Conservation (phyloP, 2,329 filamentous ascomycete species). For the Chlorencoelia australis region DNA sequence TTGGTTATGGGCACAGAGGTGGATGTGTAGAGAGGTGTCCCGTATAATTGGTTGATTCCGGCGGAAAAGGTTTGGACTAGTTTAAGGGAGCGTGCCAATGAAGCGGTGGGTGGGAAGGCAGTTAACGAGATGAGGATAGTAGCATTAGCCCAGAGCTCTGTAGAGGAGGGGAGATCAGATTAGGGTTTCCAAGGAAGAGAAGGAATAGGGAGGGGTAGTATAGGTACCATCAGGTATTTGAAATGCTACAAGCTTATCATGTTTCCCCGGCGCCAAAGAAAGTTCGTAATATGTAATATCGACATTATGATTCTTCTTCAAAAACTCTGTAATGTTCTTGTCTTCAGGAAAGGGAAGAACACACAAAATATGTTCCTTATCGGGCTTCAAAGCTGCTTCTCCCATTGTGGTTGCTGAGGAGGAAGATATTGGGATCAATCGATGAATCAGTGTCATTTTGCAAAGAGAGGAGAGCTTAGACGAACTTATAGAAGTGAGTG, state of each 20-base stretch:
- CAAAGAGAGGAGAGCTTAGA: no score
- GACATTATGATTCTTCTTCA: conserved; percentile 34
- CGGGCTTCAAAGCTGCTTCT: conserved; percentile 29
- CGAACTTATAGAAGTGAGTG: no score
- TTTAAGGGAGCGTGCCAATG: conserved; percentile 25
- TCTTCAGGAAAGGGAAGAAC: conserved; percentile 34
- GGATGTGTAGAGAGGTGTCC: conserved; percentile 25
- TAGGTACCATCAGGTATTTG: conserved; percentile 15
- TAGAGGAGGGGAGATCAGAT: neutral
- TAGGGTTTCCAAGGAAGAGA: neutral
- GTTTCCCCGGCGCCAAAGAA: conserved; percentile 14
- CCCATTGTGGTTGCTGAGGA: conserved; percentile 31
- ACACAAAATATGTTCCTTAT: conserved; percentile 33
- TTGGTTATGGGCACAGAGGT: conserved; percentile 28
- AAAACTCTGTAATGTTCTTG: conserved; percentile 28
- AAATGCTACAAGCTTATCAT: conserved; percentile 1
- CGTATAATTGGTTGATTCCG: conserved; percentile 24
- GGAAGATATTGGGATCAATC: no score
- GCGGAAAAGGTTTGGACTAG: conserved; percentile 28
- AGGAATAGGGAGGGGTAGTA: neutral
- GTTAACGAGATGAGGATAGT: conserved; percentile 28
- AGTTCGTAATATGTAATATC: conserved; percentile 33
- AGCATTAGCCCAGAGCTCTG: conserved; percentile 21
- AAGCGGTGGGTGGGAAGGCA: conserved; percentile 19
- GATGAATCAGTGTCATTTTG: no score